These are phyloP conservation scores for Botrytis galanthina DNA, from an alignment of 2,329 filamentous ascomycete genomes.

Conservation along the genomic window DNA sequence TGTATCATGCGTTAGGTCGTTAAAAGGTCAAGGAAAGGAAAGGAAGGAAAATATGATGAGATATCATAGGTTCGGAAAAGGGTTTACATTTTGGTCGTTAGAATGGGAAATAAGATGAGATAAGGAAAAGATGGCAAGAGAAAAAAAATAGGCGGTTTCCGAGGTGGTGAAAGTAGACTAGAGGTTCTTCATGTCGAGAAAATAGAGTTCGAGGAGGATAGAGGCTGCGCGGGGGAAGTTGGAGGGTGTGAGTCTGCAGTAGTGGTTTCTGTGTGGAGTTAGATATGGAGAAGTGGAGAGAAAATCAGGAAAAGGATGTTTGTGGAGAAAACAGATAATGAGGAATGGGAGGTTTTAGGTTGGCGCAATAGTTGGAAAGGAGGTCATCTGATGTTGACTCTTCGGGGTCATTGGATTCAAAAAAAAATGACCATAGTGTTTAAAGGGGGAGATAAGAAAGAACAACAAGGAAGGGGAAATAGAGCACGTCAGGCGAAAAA, in stretches of 20 bases:
- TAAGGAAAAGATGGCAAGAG: not conserved
- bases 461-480: not conserved
- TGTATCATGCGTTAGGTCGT: not conserved
- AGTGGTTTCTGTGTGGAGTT: conserved; percentile 33
- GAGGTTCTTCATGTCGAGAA: conserved; percentile 30
- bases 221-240: conserved; percentile 28
- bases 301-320: not conserved
- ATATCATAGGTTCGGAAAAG: not conserved
- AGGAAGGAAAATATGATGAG: not conserved
- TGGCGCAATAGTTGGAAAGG: not conserved
- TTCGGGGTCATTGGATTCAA: not conserved
- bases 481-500: not conserved
- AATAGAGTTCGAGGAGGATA: conserved; percentile 36
- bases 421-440: not conserved
- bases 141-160: not conserved
- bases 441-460: not conserved
- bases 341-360: too few relatives aligned
- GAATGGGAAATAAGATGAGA: not conserved
- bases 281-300: not conserved
- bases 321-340: not conserved
- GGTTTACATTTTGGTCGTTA: not conserved
- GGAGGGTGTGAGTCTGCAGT: conserved; percentile 33
- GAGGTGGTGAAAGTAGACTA: not conserved
- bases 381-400: not conserved
- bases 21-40: not conserved